Evolutionary conservation across 495 filamentous ascomycete species (phyloP), one percentile per base, ranked within the genome.

Genomic region (Trichoderma orchidacearum): DNA sequence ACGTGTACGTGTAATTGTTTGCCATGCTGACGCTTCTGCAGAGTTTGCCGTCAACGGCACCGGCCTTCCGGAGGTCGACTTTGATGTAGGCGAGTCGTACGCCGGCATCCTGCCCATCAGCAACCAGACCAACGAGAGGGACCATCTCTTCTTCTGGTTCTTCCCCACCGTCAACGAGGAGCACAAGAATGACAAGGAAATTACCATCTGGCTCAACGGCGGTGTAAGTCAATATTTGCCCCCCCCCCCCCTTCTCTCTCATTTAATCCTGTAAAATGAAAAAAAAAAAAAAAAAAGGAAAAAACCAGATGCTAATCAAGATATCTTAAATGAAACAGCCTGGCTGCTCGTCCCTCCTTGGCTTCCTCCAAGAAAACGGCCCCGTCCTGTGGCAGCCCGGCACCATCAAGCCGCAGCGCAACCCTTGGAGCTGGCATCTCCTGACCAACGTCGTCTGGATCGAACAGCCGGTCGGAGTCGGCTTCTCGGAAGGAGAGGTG

Each of bases 401-500:
- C 25, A 86, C 82, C 0, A 81, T 72, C 58, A 72, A 71, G 55
- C 86, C 86, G 2, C 75, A 83, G 9, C 63, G 62, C 27, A 89
- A 89, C 60, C 80, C 80, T 0, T 89, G 80, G 62, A 77, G 75
- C 13, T 90, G 84, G 85, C 74, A 77, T 17, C 89, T 86, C 36
- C 68, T 93, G 51, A 89, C 87, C 41, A 90, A 90, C 61, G 72
- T 89, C 60, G 73, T 90, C 38, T 90, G 80, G 67, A 70, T 89
- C 28, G 85, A 89, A 51, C 87, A 91, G 61, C 88, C 88, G 0
- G 81, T 89, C 11, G 85, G 87, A 35, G 87, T 86, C 12, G 88
- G 87, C 13, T 87, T 86, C 58, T 80, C 79, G 0, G 80, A 79
- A 29, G 86, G 85, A 1, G 74, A 66, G 3, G 70, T 80, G 0